Evolutionary conservation across 2,329 filamentous ascomycete genomes (phyloP).

Genomic region (Sphaerostilbella broomeana): DNA sequence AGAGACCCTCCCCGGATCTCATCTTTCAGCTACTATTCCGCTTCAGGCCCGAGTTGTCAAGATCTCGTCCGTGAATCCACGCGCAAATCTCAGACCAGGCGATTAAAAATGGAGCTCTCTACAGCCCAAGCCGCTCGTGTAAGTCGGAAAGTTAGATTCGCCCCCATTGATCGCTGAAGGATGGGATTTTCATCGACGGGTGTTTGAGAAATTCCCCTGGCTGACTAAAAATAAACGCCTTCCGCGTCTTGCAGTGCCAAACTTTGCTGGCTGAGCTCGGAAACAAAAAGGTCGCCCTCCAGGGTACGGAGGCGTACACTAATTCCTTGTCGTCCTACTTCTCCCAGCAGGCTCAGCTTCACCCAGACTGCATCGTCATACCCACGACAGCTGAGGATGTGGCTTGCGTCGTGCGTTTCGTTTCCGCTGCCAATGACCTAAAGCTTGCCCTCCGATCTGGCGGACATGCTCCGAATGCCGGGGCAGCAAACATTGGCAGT

Average conservation of each 20-base stretch:
- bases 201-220: too few species aligned
- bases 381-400: conserved; percentile 12
- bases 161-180: too few species aligned
- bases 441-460: conserved; percentile 34
- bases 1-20: too few species aligned
- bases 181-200: too few species aligned
- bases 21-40: too few species aligned
- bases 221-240: neutral
- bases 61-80: too few species aligned
- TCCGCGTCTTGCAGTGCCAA: neutral
- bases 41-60: too few species aligned
- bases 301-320: neutral
- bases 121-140: too few species aligned
- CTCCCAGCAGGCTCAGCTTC: conserved; percentile 17
- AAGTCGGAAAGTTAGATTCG: too few species aligned
- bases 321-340: conserved; percentile 16
- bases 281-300: neutral
- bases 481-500: conserved; percentile 29
- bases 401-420: neutral
- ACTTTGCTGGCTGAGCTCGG: neutral
- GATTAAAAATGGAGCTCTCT: too few species aligned
- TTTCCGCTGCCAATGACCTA: neutral
- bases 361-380: conserved; percentile 19
- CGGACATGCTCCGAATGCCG: conserved; percentile 37
- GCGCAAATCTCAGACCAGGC: too few species aligned